Percentiles rank a stretch among this genome's conserved stretches.
These are phyloP conservation scores for Apostasia shenzhenica DNA, from an alignment of 106 monocot genomes.

Conservation along the genomic window DNA sequence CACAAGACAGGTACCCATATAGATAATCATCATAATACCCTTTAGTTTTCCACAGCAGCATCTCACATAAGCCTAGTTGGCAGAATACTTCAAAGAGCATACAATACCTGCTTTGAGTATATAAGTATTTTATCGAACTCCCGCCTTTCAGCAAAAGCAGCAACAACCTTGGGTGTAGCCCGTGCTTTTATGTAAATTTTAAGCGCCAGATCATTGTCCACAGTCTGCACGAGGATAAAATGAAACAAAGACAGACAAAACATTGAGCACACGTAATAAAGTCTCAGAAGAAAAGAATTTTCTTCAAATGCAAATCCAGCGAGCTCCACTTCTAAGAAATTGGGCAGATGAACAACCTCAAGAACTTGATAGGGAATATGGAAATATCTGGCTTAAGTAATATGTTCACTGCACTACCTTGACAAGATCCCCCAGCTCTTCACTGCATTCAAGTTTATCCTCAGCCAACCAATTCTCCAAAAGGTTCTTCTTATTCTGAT, in stretches of 20 bases:
- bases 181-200: conserved; percentile 99
- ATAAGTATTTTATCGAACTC: conserved; percentile 99
- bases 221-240: conserved; percentile 45
- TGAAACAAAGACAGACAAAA: background rate
- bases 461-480: conserved; percentile 99
- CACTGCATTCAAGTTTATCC: conserved; percentile 98
- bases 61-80: background rate
- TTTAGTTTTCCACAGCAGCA: too few relatives aligned
- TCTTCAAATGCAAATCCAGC: background rate
- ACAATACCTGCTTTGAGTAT: conserved; percentile 89
- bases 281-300: background rate
- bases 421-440: conserved; percentile 98
- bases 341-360: too few relatives aligned
- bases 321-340: background rate
- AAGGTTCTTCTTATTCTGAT: conserved; percentile 97
- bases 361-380: too few relatives aligned
- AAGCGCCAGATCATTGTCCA: conserved; percentile 96
- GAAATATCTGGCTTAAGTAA: too few relatives aligned
- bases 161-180: conserved; percentile 96
- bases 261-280: background rate
- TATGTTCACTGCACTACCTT: conserved; percentile 37
- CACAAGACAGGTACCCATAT: too few relatives aligned
- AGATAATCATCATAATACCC: too few relatives aligned
- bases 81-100: background rate
- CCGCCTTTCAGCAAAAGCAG: conserved; percentile 97